Evolutionary conservation across 805 yeast genomes (phyloP).

Genomic region (Priceomyces medius): DNA sequence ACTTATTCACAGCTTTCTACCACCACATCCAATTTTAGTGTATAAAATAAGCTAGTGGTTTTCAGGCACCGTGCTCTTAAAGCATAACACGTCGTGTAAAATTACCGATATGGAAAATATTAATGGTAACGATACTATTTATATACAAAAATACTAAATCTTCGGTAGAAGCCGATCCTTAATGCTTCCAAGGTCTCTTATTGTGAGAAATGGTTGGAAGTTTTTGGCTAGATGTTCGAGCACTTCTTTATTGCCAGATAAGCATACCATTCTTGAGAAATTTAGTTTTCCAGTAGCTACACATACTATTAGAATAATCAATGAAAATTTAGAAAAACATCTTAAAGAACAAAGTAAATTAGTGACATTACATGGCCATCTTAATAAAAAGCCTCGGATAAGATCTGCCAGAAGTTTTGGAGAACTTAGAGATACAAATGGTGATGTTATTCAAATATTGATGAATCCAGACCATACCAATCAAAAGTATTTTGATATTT

Average conservation of each 20-base stretch:
- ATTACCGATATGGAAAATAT: too few relatives aligned
- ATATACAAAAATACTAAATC: too few relatives aligned
- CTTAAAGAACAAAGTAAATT: conserved; percentile 11
- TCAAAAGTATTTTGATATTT: conserved; percentile 34
- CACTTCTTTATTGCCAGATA: conserved; percentile 19
- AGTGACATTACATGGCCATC: conserved; percentile 77
- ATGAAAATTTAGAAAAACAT: conserved; percentile 9
- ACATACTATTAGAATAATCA: conserved; percentile 19
- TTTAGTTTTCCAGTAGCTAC: conserved; percentile 39
- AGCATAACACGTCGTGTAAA: neutral
- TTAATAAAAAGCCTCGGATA: conserved; percentile 69
- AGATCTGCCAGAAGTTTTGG: conserved; percentile 73
- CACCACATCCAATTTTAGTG: too few relatives aligned
- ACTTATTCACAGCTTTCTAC: too few relatives aligned
- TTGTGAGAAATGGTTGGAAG: neutral
- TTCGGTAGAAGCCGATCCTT: neutral
- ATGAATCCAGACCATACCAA: conserved; percentile 42
- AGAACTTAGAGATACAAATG: conserved; percentile 68
- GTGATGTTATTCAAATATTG: conserved; percentile 57
- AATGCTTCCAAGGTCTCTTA: neutral
- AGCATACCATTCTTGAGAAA: conserved; percentile 22
- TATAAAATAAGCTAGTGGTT: too few relatives aligned
- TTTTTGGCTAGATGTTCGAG: neutral
- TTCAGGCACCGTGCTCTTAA: too few relatives aligned
- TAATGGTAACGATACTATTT: too few relatives aligned